Evolutionary conservation across 192 early-diverging fungal species (phyloP), one percentile per base, ranked within the genome.

Genomic region (Entophlyctis helioformis): DNA sequence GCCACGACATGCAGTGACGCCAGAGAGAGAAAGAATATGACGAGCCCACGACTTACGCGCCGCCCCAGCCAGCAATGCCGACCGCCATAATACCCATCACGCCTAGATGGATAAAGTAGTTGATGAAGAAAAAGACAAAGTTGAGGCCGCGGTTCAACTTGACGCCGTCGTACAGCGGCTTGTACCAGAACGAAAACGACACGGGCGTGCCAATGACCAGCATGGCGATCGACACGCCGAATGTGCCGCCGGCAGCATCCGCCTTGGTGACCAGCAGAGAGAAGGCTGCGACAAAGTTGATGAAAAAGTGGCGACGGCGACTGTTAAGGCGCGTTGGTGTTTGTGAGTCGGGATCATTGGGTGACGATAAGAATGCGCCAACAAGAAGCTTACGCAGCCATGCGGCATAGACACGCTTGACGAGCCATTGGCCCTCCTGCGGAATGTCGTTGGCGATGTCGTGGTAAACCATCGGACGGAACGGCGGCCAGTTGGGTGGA

Each of bases 401-500:
- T 11, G 45, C 55, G 15, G n/a, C 33, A 44, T 66, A 66, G 11
- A 66, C 29, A 3, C 64, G 24, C 44, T 60, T 66, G 15, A 63
- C 65, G 8, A 67, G 48, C 50, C 53, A 49, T 27, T 59, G 32
- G 12, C 65, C 65, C 2, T 37, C 25, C 10, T 48, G 38, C 13
- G 65, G 65, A 39, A 67, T 67, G 20, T 67, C 65, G 10, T 57
- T 52, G 18, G 63, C 55, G 22, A 67, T 67, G 29, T 59, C 56
- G 37, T 67, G 65, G 36, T 67, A 67, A 0, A 67, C 40, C 36
- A 67, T 44, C 34, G 65, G 65, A 6, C 45, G 7, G 31, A 25
- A 60, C 10, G 50, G 55, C 18, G 58, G 59, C 48, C 54, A 66
- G 36, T 66, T 66, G 4, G 64, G 64, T 9, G 51, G 29, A 7